phyloP scores from a whole-genome alignment of 2,329 filamentous ascomycete species.

The Ceratocystis albifundus region DNA sequence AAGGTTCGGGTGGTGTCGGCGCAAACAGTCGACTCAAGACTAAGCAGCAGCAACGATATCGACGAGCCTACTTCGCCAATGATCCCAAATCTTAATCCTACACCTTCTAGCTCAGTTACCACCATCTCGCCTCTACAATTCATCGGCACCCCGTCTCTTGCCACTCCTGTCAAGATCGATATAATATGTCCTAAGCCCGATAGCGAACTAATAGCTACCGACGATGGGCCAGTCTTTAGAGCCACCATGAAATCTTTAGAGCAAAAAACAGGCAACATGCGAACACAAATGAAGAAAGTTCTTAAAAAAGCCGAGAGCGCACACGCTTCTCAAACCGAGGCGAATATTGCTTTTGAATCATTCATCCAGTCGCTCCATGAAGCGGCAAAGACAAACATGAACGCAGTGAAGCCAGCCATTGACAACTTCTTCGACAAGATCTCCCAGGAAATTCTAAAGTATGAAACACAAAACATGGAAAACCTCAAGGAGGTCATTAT shows the following conservation, averaged over 20 bases:
- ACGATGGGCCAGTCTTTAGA: slow-evolving; percentile 89
- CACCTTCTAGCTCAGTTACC: slow-evolving; percentile 19
- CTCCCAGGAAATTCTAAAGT: slow-evolving; percentile 74
- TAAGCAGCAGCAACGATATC: slow-evolving; percentile 55
- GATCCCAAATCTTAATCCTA: slow-evolving; percentile 31
- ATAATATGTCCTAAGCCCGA: slow-evolving; percentile 73
- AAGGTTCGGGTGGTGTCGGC: slow-evolving; percentile 74
- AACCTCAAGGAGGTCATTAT: slow-evolving; percentile 91
- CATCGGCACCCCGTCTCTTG: slow-evolving; percentile 24
- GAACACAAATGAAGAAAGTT: slow-evolving; percentile 88
- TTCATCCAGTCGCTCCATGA: slow-evolving; percentile 83
- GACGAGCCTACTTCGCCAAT: slow-evolving; percentile 50
- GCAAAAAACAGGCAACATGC: slow-evolving; percentile 92
- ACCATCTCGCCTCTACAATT: slow-evolving; percentile 27
- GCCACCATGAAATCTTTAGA: slow-evolving; percentile 94
- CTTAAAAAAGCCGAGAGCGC: slow-evolving; percentile 88
- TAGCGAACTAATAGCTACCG: slow-evolving; percentile 72
- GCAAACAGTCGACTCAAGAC: slow-evolving; percentile 73
- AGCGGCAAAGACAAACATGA: slow-evolving; percentile 80
- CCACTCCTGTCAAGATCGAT: slow-evolving; percentile 61
- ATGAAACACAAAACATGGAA: slow-evolving; percentile 70
- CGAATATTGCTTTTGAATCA: slow-evolving; percentile 70
- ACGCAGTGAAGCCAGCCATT: slow-evolving; percentile 89
- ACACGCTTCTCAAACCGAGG: slow-evolving; percentile 63
- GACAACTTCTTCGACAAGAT: slow-evolving; percentile 99